Conservation (phyloP, 2,329 filamentous ascomycete genomes). For the Aspergillus cejpii region DNA sequence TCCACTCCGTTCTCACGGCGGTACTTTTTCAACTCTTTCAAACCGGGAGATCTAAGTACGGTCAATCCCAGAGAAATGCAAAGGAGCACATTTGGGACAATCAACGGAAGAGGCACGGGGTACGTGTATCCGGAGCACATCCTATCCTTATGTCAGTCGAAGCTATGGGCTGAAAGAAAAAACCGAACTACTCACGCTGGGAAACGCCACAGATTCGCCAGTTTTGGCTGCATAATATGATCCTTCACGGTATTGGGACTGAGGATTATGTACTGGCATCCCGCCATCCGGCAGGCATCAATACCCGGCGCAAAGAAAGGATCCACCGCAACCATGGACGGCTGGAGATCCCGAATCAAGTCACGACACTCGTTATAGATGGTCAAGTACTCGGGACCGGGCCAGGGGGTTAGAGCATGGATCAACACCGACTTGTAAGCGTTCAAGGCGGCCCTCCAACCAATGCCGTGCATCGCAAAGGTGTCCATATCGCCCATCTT, state of each 20-base stretch:
- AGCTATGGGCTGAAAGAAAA: no score
- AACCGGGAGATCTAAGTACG: slow-evolving; percentile 13
- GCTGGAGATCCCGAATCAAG: slow-evolving; percentile 30
- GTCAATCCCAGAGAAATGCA: slow-evolving; percentile 23
- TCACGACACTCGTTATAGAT: slow-evolving; percentile 30
- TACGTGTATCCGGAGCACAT: slow-evolving; percentile 38
- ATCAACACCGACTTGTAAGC: slow-evolving; percentile 14
- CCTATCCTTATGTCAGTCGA: slow-evolving; percentile 20
- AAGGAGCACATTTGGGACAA: slow-evolving; percentile 38
- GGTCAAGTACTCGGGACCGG: slow-evolving; percentile 33
- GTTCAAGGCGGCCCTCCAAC: slow-evolving; percentile 26
- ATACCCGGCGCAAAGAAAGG: slow-evolving; percentile 36
- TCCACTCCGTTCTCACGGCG: slow-evolving; percentile 21
- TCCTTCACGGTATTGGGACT: slow-evolving; percentile 43
- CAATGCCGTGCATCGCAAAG: slow-evolving; percentile 13
- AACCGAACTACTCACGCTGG: slow-evolving; percentile 10
- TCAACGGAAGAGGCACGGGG: slow-evolving; percentile 38
- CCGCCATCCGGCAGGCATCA: slow-evolving; percentile 35
- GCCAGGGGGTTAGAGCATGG: slow-evolving; percentile 23
- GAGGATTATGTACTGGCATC: slow-evolving; percentile 31
- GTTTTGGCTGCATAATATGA: slow-evolving; percentile 32
- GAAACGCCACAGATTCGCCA: slow-evolving; percentile 22
- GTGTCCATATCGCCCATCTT: neutral
- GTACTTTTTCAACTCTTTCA: slow-evolving; percentile 19
- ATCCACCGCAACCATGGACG: slow-evolving; percentile 38